Conservation (phyloP, 2,329 filamentous ascomycete species). For the Hymenoscyphus scutula region DNA sequence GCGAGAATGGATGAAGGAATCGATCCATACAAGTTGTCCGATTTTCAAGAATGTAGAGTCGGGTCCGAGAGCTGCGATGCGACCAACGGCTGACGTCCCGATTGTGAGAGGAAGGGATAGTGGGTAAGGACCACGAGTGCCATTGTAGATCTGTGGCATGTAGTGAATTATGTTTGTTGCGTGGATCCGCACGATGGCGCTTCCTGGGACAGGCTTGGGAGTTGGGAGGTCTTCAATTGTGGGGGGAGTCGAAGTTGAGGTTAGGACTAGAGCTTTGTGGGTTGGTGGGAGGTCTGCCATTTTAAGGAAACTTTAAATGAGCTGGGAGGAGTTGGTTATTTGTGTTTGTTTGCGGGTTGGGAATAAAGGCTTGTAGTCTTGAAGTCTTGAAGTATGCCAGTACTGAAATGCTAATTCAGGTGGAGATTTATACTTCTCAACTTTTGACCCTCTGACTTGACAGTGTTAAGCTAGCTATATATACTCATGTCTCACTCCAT, state of each 20-base stretch:
- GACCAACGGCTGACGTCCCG: conserved; percentile 36
- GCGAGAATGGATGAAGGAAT: conserved; percentile 37
- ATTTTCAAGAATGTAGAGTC: conserved; percentile 35
- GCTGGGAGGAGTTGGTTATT: background rate
- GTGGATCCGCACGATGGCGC: conserved; percentile 41
- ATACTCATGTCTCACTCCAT: background rate
- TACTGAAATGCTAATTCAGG: background rate
- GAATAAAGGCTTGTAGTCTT: background rate
- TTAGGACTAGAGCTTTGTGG: conserved; percentile 32
- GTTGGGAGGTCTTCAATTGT: conserved; percentile 36
- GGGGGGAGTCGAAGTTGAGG: conserved; percentile 22
- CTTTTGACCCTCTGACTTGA: background rate
- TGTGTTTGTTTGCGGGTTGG: background rate
- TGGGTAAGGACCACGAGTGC: conserved; percentile 31
- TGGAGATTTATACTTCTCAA: background rate
- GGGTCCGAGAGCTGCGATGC: conserved; percentile 36
- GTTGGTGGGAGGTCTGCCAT: background rate
- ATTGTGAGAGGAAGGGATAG: conserved; percentile 35
- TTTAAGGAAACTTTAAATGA: background rate
- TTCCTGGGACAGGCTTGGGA: conserved; percentile 37
- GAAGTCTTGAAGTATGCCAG: background rate
- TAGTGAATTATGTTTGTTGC: conserved; percentile 40
- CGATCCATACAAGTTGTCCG: conserved; percentile 40
- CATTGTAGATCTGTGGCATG: conserved; percentile 39
- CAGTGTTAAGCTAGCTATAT: background rate